These are phyloP conservation scores for Trichoderma sp. DNA, from an alignment of 2,329 filamentous ascomycete genomes.

Conservation along the genomic window DNA sequence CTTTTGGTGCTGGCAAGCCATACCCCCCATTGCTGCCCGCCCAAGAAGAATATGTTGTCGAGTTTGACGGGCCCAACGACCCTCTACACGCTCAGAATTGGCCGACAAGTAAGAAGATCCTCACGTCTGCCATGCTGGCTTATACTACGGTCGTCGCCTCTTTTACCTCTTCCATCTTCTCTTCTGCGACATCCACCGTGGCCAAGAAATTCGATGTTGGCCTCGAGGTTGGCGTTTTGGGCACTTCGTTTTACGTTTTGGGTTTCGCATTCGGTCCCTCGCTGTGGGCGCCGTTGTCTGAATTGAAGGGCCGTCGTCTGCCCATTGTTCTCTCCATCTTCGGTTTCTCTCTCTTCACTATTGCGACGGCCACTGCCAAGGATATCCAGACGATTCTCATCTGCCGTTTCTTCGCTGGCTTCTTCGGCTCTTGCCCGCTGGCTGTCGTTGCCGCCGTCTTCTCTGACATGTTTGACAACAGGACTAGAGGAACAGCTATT, in stretches of 20 bases:
- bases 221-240: conserved; percentile 64
- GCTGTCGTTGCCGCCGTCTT: conserved; percentile 73
- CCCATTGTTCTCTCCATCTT: conserved; percentile 66
- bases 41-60: conserved; percentile 77
- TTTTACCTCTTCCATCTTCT: conserved; percentile 78
- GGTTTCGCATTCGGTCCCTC: conserved; percentile 73
- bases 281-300: conserved; percentile 73
- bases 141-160: conserved; percentile 73
- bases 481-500: conserved; percentile 57
- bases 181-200: conserved; percentile 63
- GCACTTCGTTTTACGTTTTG: conserved; percentile 71
- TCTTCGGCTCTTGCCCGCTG: conserved; percentile 71
- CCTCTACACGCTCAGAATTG: conserved; percentile 88
- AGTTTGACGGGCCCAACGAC: conserved; percentile 83
- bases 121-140: conserved; percentile 69
- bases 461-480: conserved; percentile 72
- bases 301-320: conserved; percentile 68
- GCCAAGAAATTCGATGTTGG: conserved; percentile 63
- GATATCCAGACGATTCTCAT: conserved; percentile 72
- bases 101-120: conserved; percentile 75
- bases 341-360: conserved; percentile 70
- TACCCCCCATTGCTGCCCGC: conserved; percentile 72
- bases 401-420: conserved; percentile 73
- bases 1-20: conserved; percentile 74
- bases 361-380: conserved; percentile 66